Evolutionary conservation across 805 yeast species (phyloP), one percentile per base, ranked within the genome.

Genomic region (Saccharomyces paradoxus): DNA sequence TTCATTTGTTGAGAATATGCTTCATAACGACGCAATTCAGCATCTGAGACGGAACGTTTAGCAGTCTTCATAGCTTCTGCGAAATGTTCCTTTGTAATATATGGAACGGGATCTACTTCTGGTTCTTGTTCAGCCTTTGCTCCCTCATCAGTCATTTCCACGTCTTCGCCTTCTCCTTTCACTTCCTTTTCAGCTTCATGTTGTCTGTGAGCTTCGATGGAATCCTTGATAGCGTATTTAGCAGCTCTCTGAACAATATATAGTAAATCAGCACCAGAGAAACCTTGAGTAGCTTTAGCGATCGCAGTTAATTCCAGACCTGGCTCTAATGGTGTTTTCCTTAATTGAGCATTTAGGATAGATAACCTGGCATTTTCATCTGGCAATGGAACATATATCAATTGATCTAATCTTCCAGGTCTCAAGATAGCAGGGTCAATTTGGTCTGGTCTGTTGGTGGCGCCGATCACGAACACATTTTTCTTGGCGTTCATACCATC

Each of bases 21-120:
- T 77, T 94, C 99, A 72, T 94, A 94, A 75, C 99, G 91, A 76
- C 99, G 94, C 68, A 94, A 81, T 75, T 94, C 99, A 41, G 97
- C 88, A 68, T 95, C 98, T 46, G 95, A 85, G 50, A 94, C 99
- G 54, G 97, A 91, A 66, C 98, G 87, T 74, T 90, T 87, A 53
- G 99, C 99, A 1, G 98, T 90, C 84, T 92, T 91, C 99, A 94
- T 94, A 49, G 99, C 99, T 78, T 94, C 98, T 74, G 94, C 97
- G 66, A 94, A 90, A 72, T 94, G 99, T 52, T 85, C 86, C 69
- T 86, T 87, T 30, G 96, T 88, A 66, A 94, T 92, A 72, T 74
- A 94, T 67, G 99, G 99, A 63, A 94, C 99, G 30, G 96, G 89
- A 71, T 94, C 99, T 68, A 84, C 90, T 65, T 82, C 88, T 72